A percentile compares a stretch with the other conserved stretches of the same genome.
Evolutionary conservation across 2,329 filamentous ascomycete genomes (phyloP).

Genomic region (Paecilomyces dactylethromorphus): DNA sequence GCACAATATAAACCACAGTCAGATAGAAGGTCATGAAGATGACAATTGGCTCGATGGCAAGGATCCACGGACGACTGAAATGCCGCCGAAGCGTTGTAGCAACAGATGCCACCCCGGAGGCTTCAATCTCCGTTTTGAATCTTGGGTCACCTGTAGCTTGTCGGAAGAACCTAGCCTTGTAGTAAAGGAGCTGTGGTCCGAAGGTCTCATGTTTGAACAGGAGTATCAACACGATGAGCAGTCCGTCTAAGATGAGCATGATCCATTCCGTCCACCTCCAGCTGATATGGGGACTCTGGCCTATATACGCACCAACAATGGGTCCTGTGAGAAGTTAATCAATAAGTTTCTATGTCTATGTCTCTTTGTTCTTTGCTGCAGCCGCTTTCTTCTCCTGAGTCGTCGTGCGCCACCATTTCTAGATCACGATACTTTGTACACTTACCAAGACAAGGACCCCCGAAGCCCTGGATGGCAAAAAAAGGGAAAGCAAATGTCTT

Average conservation of each 20-base stretch:
- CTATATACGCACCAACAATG: constrained; percentile 40
- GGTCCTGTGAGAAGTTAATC: constrained; percentile 15
- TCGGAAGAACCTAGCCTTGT: constrained; percentile 4
- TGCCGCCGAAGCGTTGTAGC: neutral
- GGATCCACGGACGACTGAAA: constrained; percentile 2
- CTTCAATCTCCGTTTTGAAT: constrained; percentile 1
- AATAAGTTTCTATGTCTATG: neutral
- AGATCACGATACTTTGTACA: neutral
- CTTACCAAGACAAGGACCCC: constrained; percentile 23
- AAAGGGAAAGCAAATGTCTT: constrained; percentile 45
- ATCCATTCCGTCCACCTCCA: constrained; percentile 20
- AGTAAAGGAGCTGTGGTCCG: neutral
- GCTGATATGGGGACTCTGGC: constrained; percentile 23
- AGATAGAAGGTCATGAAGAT: constrained; percentile 12
- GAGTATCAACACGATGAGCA: neutral
- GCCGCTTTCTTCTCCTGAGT: too few species aligned
- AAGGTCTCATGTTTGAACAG: constrained; percentile 2
- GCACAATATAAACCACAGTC: constrained; percentile 14
- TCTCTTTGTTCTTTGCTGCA: neutral
- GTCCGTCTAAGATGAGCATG: constrained; percentile 1
- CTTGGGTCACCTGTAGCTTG: constrained; percentile 3
- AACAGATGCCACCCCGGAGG: neutral
- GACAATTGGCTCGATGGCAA: constrained; percentile 10
- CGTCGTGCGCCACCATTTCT: neutral
- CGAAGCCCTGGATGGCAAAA: constrained; percentile 40